Evolutionary conservation across 1,284 basidiomycete genomes (phyloP), one percentile per base, ranked within the genome.

Genomic region (Apiotrichum porosum): DNA sequence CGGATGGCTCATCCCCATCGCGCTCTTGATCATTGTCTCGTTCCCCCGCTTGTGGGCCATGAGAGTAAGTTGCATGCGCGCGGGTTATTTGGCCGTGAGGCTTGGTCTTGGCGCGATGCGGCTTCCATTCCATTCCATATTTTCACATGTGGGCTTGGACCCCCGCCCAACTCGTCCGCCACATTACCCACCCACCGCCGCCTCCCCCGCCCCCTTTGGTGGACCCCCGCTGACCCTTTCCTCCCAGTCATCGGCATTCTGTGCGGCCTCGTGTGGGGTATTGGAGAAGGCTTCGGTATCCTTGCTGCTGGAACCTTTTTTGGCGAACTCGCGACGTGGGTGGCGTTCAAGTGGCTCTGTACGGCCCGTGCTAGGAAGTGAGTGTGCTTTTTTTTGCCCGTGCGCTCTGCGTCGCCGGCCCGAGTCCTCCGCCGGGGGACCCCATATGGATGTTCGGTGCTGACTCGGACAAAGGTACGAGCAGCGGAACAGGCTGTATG

Each of bases 291-390:
- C 6, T 70, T 70, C 44, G 65, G 58, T 1, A 69, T 72, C 37
- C 54, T 72, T 3, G 62, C 62, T 0, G 69, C 66, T 2, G 68
- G 69, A 18, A 72, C 68, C 9, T 70, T 72, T 44, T 39, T 69
- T 9, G 69, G 69, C 17, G 69, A 72, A 34, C 54, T 72, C 18
- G 63, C 62, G 1, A 64, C 61, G 4, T 70, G 68, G 66, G 54
- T 66, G 39, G 63, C 60, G 3, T 72, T 72, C 60, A 68, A 69
- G 42, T 64, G 63, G 55, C 60, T 53, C 44, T 70, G 67, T 49
- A 63, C 63, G 4, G 55, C 54, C 10, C 52, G 66, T 22, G 69
- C 68, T 6, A 52, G 50, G 18, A 68, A 69, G 62, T 65, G 47
- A 57, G 65, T n/a, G n/a, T n/a, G n/a, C n/a, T 58, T 9, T 13